Conservation (phyloP, 164 flowering plant species). For the Amborella trichopoda region DNA sequence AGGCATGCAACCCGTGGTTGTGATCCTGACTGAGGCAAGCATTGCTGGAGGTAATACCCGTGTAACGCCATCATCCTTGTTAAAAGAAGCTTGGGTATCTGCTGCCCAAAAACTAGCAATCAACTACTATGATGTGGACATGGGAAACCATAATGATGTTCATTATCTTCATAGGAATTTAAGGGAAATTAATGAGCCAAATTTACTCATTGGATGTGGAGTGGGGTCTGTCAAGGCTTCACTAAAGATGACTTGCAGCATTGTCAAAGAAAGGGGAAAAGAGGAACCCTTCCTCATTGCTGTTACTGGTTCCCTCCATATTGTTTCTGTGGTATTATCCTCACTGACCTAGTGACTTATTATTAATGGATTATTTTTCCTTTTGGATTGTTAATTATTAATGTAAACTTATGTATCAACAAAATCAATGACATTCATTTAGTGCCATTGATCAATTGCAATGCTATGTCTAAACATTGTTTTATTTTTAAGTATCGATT, state of each 20-base stretch:
- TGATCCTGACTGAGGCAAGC: constrained; percentile 50
- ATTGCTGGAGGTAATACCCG: constrained; percentile 66
- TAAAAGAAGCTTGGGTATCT: constrained; percentile 49
- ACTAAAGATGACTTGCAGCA: constrained; percentile 26
- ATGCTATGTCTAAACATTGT: no score
- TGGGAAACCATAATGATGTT: constrained; percentile 8
- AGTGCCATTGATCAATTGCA: no score
- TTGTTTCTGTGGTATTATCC: no score
- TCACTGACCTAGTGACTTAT: no score
- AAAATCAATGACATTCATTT: no score
- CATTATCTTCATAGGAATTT: constrained; percentile 1
- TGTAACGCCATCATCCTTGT: constrained; percentile 35
- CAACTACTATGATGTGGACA: constrained; percentile 15
- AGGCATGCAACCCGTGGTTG: constrained; percentile 45
- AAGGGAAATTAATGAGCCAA: constrained; percentile 8
- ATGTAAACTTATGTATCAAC: no score
- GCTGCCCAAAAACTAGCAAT: constrained; percentile 39
- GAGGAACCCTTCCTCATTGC: constrained; percentile 34
- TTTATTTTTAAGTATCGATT: no score
- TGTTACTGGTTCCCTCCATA: constrained; percentile 76
- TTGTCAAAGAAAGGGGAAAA: constrained; percentile 24
- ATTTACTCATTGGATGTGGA: constrained; percentile 21
- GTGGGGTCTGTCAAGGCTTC: constrained; percentile 22
- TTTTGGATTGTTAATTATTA: no score
- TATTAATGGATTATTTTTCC: no score